These are phyloP conservation scores for Musa balbisiana DNA, from an alignment of 202 grass and related monocot genomes.

Conservation along the genomic window DNA sequence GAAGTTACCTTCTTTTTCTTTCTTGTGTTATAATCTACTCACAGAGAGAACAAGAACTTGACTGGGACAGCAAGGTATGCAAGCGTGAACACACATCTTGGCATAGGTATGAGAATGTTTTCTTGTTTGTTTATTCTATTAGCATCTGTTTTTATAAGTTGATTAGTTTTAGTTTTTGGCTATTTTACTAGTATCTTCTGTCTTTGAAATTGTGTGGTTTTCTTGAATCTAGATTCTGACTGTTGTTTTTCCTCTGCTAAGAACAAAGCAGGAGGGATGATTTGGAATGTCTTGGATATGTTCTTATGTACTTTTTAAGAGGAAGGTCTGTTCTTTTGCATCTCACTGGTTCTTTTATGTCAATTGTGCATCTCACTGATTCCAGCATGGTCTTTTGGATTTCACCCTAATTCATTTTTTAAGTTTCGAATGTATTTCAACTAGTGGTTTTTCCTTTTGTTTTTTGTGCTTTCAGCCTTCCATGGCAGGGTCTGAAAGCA, in stretches of 20 bases:
- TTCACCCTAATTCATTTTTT: background rate
- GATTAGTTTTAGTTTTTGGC: background rate
- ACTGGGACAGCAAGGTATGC: constrained; percentile 99
- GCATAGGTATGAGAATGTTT: constrained; percentile 57
- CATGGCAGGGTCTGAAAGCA: constrained; percentile 98
- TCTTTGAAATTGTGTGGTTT: background rate
- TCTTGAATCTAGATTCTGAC: constrained; percentile 1
- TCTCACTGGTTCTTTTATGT: background rate
- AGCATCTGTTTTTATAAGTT: background rate
- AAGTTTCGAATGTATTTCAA: background rate
- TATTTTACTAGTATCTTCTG: background rate
- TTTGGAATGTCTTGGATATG: constrained; percentile 95
- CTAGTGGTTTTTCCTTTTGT: constrained; percentile 7
- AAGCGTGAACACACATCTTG: constrained; percentile 98
- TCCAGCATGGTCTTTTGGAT: background rate
- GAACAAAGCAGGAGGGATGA: constrained; percentile 99
- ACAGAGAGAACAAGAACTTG: constrained; percentile 95
- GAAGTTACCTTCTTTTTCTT: background rate
- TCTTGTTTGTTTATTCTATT: background rate
- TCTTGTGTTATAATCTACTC: constrained; percentile 24
- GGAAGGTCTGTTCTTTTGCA: constrained; percentile 56
- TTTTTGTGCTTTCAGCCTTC: constrained; percentile 44
- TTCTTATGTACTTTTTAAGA: constrained; percentile 94
- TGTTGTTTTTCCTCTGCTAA: constrained; percentile 27
- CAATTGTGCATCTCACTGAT: background rate